A percentile compares a stretch with the other conserved stretches of the same genome.
Evolutionary conservation across 2,329 filamentous ascomycete genomes (phyloP).

Genomic region (Penicillium aurantiogriseum): DNA sequence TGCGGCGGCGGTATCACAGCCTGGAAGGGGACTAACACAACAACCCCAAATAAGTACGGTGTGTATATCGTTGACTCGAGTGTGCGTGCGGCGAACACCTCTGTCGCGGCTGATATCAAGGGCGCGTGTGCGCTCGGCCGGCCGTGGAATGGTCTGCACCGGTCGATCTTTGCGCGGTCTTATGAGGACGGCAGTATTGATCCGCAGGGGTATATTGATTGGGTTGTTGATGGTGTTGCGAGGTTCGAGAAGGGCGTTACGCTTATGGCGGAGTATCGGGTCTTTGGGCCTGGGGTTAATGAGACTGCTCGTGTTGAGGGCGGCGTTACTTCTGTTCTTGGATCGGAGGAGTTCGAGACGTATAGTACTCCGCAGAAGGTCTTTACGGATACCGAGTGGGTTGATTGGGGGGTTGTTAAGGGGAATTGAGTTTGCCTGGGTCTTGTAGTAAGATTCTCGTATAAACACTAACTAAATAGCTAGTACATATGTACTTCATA

Average conservation of each 20-base stretch:
- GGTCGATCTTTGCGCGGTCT: conserved; percentile 56
- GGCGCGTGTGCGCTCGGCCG: conserved; percentile 58
- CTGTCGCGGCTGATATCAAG: conserved; percentile 37
- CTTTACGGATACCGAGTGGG: conserved; percentile 53
- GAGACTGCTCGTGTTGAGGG: conserved; percentile 44
- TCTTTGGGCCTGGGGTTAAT: conserved; percentile 56
- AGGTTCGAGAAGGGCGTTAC: conserved; percentile 45
- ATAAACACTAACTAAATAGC: not conserved
- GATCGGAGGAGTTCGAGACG: conserved; percentile 35
- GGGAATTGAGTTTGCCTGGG: not conserved
- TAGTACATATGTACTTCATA: too few relatives aligned
- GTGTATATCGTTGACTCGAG: conserved; percentile 60
- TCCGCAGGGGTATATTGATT: conserved; percentile 56
- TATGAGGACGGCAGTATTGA: conserved; percentile 57
- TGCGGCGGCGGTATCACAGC: conserved; percentile 68
- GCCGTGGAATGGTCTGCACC: conserved; percentile 61
- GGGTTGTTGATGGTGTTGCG: conserved; percentile 42
- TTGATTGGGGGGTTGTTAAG: conserved; percentile 39
- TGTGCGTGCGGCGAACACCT: conserved; percentile 56
- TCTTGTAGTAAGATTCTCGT: not conserved
- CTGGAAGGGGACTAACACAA: conserved; percentile 68
- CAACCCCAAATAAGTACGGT: conserved; percentile 65
- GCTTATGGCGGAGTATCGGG: conserved; percentile 56
- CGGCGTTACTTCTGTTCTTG: conserved; percentile 50
- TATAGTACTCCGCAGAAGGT: conserved; percentile 46